Percentiles rank a stretch among this genome's conserved stretches.
phyloP scores from a whole-genome alignment of 2,329 filamentous ascomycete species.

The Pyrenochaeta sp. region DNA sequence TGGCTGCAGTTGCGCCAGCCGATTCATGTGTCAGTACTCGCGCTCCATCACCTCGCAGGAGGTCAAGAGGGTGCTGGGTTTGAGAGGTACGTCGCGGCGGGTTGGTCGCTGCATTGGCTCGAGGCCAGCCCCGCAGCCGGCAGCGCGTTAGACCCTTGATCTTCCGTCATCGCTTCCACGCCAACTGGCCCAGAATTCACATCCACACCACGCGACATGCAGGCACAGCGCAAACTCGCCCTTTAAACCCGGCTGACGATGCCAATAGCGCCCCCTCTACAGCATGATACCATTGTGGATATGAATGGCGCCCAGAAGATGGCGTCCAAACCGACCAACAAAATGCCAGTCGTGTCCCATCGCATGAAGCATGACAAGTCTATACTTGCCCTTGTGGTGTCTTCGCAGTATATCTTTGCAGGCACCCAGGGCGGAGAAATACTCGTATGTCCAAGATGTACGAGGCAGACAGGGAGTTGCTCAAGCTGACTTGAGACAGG shows the following conservation, averaged over 20 bases:
- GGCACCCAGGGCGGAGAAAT: conserved; percentile 95
- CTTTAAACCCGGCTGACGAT: conserved; percentile 34
- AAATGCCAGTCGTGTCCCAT: conserved; percentile 71
- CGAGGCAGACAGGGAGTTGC: background rate
- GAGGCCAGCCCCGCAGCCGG: conserved; percentile 13
- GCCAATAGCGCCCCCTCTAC: conserved; percentile 32
- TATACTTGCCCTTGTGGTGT: conserved; percentile 82
- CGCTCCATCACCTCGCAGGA: conserved; percentile 37
- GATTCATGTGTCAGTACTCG: conserved; percentile 41
- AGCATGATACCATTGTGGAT: conserved; percentile 32
- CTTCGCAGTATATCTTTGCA: conserved; percentile 82
- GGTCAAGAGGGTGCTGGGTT: conserved; percentile 10
- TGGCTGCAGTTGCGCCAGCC: conserved; percentile 34
- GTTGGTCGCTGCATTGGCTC: conserved; percentile 1
- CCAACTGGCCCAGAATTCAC: conserved; percentile 8
- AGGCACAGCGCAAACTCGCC: conserved; percentile 10
- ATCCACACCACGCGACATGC: conserved; percentile 33
- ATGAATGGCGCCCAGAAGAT: conserved; percentile 19
- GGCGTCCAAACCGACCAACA: conserved; percentile 8
- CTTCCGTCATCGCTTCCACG: conserved; percentile 31
- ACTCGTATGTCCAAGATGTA: conserved; percentile 60
- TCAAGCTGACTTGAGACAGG: conserved; percentile 46
- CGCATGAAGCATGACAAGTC: conserved; percentile 79
- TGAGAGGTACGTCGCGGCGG: conserved; percentile 23
- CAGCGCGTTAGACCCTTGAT: conserved; percentile 19